A percentile compares a stretch with the other conserved stretches of the same genome.
Evolutionary conservation across 306 rosid genomes (phyloP).

Genomic region (Begonia peltatifolia): DNA sequence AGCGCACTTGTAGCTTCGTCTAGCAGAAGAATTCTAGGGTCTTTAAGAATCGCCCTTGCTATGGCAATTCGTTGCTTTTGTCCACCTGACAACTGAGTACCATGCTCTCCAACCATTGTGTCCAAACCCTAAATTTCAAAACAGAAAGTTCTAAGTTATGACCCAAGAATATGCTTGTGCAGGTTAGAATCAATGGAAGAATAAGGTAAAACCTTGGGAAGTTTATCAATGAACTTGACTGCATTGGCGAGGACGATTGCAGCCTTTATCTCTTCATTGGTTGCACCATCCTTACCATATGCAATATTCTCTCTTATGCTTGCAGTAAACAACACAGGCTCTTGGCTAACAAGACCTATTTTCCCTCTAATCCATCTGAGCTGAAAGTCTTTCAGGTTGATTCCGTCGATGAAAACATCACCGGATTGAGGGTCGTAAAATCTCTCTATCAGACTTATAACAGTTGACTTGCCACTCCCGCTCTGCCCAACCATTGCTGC

Average conservation of each 20-base stretch:
- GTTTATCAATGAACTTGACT: conserved; percentile 49
- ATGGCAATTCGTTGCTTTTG: conserved; percentile 90
- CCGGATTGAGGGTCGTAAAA: conserved; percentile 77
- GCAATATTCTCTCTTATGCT: conserved; percentile 53
- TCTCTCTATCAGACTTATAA: conserved; percentile 52
- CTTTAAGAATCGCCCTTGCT: conserved; percentile 73
- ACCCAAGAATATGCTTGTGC: not conserved
- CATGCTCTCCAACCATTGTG: conserved; percentile 70
- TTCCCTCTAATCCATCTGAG: conserved; percentile 57
- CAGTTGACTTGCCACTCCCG: conserved; percentile 85
- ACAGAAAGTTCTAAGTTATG: not conserved
- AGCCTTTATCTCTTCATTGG: conserved; percentile 38
- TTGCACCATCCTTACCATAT: conserved; percentile 69
- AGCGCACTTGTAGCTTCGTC: conserved; percentile 86
- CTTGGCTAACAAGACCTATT: conserved; percentile 73
- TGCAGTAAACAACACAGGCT: conserved; percentile 46
- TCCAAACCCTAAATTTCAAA: conserved; percentile 37
- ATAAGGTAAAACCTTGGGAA: conserved; percentile 28
- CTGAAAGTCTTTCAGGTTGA: conserved; percentile 33
- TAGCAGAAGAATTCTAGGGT: conserved; percentile 68
- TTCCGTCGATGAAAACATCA: conserved; percentile 57
- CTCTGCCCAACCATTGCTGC: conserved; percentile 78
- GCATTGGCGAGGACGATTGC: conserved; percentile 71
- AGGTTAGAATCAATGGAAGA: not conserved
- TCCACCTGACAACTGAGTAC: conserved; percentile 81